Percentiles rank a stretch among this genome's conserved stretches.
Conservation (phyloP, 2,329 filamentous ascomycete genomes). For the Plenodomus biglobosus region DNA sequence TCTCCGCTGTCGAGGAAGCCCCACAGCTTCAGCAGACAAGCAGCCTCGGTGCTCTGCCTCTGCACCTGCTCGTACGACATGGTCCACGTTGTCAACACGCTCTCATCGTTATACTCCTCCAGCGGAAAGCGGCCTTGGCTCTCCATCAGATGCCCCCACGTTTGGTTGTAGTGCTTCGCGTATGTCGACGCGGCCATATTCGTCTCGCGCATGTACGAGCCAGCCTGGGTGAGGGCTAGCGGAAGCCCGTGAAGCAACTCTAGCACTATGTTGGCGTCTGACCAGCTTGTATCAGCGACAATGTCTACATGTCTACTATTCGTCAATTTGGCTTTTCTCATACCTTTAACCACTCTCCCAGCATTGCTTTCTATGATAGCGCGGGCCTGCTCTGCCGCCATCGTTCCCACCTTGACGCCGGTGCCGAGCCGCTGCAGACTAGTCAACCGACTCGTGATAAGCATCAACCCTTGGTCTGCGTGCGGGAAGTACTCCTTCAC, state of each 20-base stretch:
- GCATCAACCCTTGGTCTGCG: slow-evolving; percentile 20
- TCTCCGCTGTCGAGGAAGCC: slow-evolving; percentile 28
- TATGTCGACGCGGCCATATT: slow-evolving; percentile 17
- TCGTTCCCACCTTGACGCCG: slow-evolving; percentile 30
- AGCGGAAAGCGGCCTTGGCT: slow-evolving; percentile 12
- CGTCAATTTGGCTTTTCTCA: slow-evolving; percentile 12
- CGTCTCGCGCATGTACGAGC: slow-evolving; percentile 25
- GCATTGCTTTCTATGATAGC: slow-evolving; percentile 10
- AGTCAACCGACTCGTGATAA: slow-evolving; percentile 22
- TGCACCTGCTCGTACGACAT: slow-evolving; percentile 34
- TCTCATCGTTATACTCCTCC: slow-evolving; percentile 26
- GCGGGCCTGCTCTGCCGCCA: slow-evolving; percentile 22
- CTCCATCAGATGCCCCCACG: slow-evolving; percentile 28
- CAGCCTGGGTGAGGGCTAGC: slow-evolving; percentile 24
- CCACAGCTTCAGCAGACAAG: slow-evolving; percentile 34
- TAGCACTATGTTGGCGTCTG: slow-evolving; percentile 17
- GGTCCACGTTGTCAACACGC: slow-evolving; percentile 37
- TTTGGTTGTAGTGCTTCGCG: slow-evolving; percentile 27
- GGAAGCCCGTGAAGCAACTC: slow-evolving; percentile 23
- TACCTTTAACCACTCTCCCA: slow-evolving; percentile 20
- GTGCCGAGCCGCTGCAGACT: slow-evolving; percentile 21
- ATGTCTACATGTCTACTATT: slow-evolving; percentile 7
- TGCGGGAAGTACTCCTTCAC: slow-evolving; percentile 16
- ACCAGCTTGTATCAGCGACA: slow-evolving; percentile 6
- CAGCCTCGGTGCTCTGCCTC: slow-evolving; percentile 17